These are phyloP conservation scores for Volvariella volvacea DNA, from an alignment of 1,284 basidiomycete genomes.

Conservation along the genomic window DNA sequence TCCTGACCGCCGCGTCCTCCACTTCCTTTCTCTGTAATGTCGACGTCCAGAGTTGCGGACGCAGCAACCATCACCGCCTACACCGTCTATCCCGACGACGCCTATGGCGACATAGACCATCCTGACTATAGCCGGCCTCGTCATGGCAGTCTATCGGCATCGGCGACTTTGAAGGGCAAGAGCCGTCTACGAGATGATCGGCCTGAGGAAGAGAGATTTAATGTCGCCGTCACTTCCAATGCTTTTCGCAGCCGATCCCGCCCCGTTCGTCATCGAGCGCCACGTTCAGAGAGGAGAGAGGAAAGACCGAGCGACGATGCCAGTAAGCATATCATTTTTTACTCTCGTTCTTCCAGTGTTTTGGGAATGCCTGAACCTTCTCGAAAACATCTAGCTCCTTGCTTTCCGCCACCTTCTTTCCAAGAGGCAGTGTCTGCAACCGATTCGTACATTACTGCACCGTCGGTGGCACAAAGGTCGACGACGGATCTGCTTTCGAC, in stretches of 20 bases:
- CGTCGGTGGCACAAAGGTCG: not conserved
- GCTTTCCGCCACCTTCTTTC: slow-evolving; percentile 43
- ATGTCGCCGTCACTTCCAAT: not conserved
- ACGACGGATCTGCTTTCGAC: slow-evolving; percentile 19
- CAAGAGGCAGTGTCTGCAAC: slow-evolving; percentile 32
- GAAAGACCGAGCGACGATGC: not conserved
- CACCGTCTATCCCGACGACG: slow-evolving; percentile 44
- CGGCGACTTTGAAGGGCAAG: slow-evolving; percentile 13
- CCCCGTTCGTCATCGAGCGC: not conserved
- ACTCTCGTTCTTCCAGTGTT: slow-evolving; percentile 1
- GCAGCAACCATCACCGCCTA: slow-evolving; percentile 41
- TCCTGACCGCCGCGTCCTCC: slow-evolving; percentile 12
- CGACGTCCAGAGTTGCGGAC: slow-evolving; percentile 27
- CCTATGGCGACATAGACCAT: slow-evolving; percentile 45
- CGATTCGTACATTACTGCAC: not conserved
- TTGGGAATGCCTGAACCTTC: slow-evolving; percentile 6
- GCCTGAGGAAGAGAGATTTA: not conserved
- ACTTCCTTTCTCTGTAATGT: slow-evolving; percentile 17
- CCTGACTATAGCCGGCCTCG: slow-evolving; percentile 45
- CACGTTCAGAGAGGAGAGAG: not conserved
- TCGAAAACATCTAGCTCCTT: slow-evolving; percentile 17
- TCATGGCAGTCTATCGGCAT: slow-evolving; percentile 33
- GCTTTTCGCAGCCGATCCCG: not conserved
- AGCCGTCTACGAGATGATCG: not conserved
- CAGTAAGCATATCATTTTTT: too few species aligned